These are phyloP conservation scores for Dioszegia aurantiaca DNA, from an alignment of 768 basidiomycete genomes.

Conservation along the genomic window DNA sequence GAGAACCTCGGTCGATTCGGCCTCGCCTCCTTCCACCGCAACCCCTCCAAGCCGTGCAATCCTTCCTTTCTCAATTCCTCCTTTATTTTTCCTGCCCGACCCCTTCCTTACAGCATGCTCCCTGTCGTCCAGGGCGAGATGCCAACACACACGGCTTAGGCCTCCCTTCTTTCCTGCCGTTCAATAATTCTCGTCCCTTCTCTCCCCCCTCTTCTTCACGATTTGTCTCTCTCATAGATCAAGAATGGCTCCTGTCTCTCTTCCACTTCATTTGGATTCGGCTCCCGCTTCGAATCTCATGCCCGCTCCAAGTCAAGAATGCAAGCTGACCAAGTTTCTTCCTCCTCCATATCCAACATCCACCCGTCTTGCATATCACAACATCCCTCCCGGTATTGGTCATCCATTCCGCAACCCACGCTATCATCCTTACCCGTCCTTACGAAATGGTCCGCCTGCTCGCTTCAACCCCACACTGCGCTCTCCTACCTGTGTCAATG, in stretches of 20 bases:
- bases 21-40: too few species aligned
- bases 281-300: neutral
- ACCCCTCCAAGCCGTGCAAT: too few species aligned
- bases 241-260: slow-evolving; percentile 14
- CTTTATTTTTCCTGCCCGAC: too few species aligned
- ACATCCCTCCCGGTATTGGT: neutral
- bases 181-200: too few species aligned
- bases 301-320: neutral
- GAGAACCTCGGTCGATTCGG: too few species aligned
- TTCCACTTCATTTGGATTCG: slow-evolving; percentile 18
- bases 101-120: too few species aligned
- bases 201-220: neutral
- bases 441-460: too few species aligned
- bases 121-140: too few species aligned
- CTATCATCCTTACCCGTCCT: slow-evolving; percentile 4
- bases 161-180: slow-evolving; percentile 3
- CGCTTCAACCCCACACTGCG: too few species aligned
- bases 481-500: neutral
- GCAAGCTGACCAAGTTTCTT: slow-evolving; percentile 15
- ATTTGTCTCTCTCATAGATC: neutral
- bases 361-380: neutral
- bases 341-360: neutral
- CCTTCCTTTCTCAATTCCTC: too few species aligned
- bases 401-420: neutral
- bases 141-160: too few species aligned